Conservation (phyloP, 1,139 yeast species). For the Pichia sp. region DNA sequence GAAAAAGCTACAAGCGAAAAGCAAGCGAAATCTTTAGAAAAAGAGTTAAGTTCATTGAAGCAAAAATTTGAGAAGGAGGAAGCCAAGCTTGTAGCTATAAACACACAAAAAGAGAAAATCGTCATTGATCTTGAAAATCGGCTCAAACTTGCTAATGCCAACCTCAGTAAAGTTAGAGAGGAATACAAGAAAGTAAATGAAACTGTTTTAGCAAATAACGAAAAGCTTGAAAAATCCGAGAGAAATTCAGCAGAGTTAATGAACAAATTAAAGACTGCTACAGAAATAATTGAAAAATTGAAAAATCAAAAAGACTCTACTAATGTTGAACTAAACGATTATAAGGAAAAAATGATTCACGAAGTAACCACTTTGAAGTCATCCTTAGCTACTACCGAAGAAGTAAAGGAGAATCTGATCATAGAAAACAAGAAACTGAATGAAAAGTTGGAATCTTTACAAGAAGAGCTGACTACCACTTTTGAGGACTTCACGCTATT, state of each 20-base stretch:
- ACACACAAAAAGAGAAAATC: conserved; percentile 28
- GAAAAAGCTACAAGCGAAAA: conserved; percentile 53
- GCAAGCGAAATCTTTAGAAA: conserved; percentile 39
- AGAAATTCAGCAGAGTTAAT: conserved; percentile 39
- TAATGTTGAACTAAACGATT: conserved; percentile 18
- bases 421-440: conserved; percentile 13
- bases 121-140: conserved; percentile 21
- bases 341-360: conserved; percentile 9
- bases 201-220: conserved; percentile 35
- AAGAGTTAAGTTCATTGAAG: conserved; percentile 33
- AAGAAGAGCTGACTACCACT: conserved; percentile 23
- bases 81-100: conserved; percentile 20
- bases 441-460: conserved; percentile 16
- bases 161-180: conserved; percentile 22
- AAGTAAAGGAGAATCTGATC: conserved; percentile 14
- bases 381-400: conserved; percentile 4
- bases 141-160: conserved; percentile 17
- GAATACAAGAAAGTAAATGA: conserved; percentile 32
- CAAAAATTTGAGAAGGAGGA: conserved; percentile 32
- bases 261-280: conserved; percentile 46
- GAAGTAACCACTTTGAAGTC: conserved; percentile 19
- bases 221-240: conserved; percentile 36
- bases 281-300: conserved; percentile 41
- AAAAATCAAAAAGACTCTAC: conserved; percentile 29
- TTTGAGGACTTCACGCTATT: conserved; percentile 19